These are phyloP conservation scores for Prunus yedoensis DNA, from an alignment of 331 rosid genomes.

Conservation along the genomic window DNA sequence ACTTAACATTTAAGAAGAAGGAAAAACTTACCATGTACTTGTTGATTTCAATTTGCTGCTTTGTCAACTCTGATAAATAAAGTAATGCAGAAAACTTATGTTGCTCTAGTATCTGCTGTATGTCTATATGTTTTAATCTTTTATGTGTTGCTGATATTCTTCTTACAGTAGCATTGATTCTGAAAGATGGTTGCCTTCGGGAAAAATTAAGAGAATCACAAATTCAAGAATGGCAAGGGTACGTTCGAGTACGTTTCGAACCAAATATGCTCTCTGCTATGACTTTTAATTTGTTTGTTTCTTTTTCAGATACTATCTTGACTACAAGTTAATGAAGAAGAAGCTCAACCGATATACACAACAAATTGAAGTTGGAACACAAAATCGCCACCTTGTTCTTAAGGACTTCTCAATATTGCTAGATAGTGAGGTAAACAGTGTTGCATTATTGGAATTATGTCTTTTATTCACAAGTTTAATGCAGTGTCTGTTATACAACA, in stretches of 20 bases:
- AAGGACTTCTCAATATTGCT: conserved; percentile 48
- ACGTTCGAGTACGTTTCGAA: conserved; percentile 17
- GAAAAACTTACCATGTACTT: not conserved
- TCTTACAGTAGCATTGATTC: not conserved
- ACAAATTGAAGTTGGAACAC: conserved; percentile 37
- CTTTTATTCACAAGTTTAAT: no score
- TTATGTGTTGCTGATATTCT: conserved; percentile 8
- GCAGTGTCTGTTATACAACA: not conserved
- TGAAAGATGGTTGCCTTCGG: conserved; percentile 79
- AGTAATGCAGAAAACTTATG: not conserved
- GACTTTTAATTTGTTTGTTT: not conserved
- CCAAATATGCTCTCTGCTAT: not conserved
- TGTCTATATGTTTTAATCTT: not conserved
- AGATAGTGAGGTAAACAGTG: conserved; percentile 36
- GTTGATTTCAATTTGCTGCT: not conserved
- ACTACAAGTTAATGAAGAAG: conserved; percentile 53
- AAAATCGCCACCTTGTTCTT: conserved; percentile 31
- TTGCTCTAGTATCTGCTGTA: not conserved
- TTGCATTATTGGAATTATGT: not conserved
- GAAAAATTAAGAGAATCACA: conserved; percentile 82
- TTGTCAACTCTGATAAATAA: not conserved
- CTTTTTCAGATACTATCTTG: conserved; percentile 36
- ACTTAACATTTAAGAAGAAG: not conserved
- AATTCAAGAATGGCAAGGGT: conserved; percentile 88
- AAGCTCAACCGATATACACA: conserved; percentile 37